Evolutionary conservation across 2,329 filamentous ascomycete genomes (phyloP).

Genomic region (Trichoderma cornu-damae): DNA sequence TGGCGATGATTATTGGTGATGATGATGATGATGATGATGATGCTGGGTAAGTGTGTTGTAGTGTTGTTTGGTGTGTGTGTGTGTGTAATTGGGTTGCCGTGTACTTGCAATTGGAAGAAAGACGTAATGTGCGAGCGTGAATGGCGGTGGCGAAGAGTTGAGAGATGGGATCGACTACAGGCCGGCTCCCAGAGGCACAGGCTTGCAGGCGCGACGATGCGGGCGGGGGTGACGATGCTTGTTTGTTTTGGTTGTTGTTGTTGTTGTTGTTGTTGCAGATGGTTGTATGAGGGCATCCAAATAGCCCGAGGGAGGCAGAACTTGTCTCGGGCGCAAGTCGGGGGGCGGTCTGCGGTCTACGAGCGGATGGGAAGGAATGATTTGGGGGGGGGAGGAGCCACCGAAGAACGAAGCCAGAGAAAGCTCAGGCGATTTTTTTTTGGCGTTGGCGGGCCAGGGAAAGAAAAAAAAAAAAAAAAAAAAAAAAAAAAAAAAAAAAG

Average conservation of each 20-base stretch:
- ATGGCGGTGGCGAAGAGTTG: conserved; percentile 14
- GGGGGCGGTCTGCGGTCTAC: conserved; percentile 28
- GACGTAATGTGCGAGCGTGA: background rate
- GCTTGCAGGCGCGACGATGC: background rate
- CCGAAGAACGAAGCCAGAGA: conserved; percentile 9
- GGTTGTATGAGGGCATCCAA: conserved; percentile 14
- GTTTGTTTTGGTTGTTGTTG: conserved; percentile 13
- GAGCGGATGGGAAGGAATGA: conserved; percentile 17
- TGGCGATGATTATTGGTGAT: too few relatives aligned
- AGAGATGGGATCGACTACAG: conserved; percentile 14
- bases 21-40: background rate
- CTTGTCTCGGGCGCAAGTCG: conserved; percentile 24
- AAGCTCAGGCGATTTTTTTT: conserved; percentile 25
- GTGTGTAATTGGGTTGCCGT: conserved; percentile 11
- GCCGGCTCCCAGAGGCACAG: conserved; percentile 10
- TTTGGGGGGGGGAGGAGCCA: background rate
- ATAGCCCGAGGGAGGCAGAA: conserved; percentile 20
- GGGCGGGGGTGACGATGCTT: conserved; percentile 8
- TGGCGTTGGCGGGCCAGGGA: conserved; percentile 25
- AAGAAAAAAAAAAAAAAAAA: conserved; percentile 19
- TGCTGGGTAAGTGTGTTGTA: background rate
- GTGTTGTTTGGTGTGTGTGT: background rate
- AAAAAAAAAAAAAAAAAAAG: conserved; percentile 21
- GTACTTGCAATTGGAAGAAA: too few relatives aligned
- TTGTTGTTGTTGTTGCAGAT: too few relatives aligned